These are phyloP conservation scores for Spatholobus suberectus DNA, from an alignment of 306 rosid genomes.

Conservation along the genomic window DNA sequence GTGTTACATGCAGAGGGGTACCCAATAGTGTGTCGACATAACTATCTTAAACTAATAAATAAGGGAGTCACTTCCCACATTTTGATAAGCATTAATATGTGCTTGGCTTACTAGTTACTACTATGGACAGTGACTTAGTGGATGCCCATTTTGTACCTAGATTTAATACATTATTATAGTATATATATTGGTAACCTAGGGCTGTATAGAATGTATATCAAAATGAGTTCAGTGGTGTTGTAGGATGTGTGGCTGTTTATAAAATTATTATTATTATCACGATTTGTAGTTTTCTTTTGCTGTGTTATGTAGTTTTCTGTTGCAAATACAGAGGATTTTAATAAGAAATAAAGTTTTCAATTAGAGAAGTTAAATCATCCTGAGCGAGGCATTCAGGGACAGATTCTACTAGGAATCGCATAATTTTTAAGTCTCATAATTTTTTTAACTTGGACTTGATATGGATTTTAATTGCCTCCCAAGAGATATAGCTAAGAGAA, in stretches of 20 bases:
- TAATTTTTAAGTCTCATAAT: background rate
- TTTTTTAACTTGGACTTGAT: background rate
- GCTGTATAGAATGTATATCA: conserved; percentile 29
- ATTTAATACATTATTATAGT: background rate
- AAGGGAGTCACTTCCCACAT: conserved; percentile 19
- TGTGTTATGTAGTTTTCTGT: background rate
- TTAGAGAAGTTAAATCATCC: too few species aligned
- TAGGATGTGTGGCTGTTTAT: conserved; percentile 4
- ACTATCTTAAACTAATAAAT: background rate
- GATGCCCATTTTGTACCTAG: conserved; percentile 32
- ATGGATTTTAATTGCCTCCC: too few species aligned
- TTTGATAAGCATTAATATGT: background rate
- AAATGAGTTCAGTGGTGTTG: background rate
- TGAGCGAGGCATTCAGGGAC: background rate
- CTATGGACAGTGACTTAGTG: conserved; percentile 2
- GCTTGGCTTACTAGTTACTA: conserved; percentile 13
- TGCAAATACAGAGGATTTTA: background rate
- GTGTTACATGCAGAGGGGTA: conserved; percentile 93
- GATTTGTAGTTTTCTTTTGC: background rate
- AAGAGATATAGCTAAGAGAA: too few species aligned
- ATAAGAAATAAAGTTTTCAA: background rate
- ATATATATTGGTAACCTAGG: background rate
- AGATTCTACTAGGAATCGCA: background rate
- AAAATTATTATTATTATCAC: background rate
- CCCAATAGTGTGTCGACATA: conserved; percentile 94